Conservation (phyloP, 2,329 filamentous ascomycete genomes). For the Talaromyces sp. region DNA sequence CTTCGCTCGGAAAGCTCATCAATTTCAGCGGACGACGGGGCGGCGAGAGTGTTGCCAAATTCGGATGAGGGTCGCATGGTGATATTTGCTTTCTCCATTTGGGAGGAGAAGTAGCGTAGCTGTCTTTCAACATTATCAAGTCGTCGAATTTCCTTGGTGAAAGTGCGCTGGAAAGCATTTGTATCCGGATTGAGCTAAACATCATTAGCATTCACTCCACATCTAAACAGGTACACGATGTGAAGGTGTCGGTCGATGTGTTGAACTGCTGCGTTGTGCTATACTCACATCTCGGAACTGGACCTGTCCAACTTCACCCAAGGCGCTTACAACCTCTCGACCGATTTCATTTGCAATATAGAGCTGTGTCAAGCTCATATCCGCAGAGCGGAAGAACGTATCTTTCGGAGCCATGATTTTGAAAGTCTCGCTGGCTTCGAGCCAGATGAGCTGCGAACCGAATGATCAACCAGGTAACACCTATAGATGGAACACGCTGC, state of each 20-base stretch:
- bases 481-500: neutral
- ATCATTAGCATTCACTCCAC: slow-evolving; percentile 2
- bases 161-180: slow-evolving; percentile 93
- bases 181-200: slow-evolving; percentile 82
- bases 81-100: slow-evolving; percentile 92
- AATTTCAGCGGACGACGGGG: slow-evolving; percentile 89
- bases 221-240: too few species aligned
- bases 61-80: slow-evolving; percentile 85
- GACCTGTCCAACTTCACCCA: slow-evolving; percentile 92
- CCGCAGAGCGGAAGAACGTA: slow-evolving; percentile 98
- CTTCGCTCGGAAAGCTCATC: slow-evolving; percentile 91
- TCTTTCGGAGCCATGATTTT: slow-evolving; percentile 67
- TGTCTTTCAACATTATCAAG: slow-evolving; percentile 98
- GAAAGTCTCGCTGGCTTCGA: slow-evolving; percentile 9
- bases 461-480: neutral
- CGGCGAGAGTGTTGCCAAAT: slow-evolving; percentile 78
- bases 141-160: slow-evolving; percentile 94
- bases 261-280: slow-evolving; percentile 20
- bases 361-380: slow-evolving; percentile 99
- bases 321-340: slow-evolving; percentile 90
- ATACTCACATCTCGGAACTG: slow-evolving; percentile 90
- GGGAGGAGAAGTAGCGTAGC: slow-evolving; percentile 87
- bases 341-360: slow-evolving; percentile 99
- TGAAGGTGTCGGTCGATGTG: neutral
- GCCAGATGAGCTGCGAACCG: neutral